These are phyloP conservation scores for Tuber melanosporum DNA, from an alignment of 495 filamentous ascomycete genomes.

Conservation along the genomic window DNA sequence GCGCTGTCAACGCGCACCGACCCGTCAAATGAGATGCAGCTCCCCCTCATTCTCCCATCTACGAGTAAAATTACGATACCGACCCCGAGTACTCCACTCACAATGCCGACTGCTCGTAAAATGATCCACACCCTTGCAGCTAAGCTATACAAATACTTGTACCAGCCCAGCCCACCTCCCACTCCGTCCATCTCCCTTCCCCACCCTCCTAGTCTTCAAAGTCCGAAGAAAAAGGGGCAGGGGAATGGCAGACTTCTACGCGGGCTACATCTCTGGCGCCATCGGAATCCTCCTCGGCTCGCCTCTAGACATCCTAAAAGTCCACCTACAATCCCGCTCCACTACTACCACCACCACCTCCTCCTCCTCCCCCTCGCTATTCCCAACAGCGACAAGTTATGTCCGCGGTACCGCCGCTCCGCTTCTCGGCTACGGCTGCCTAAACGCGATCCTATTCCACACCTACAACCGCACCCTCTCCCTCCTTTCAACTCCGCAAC, in stretches of 20 bases:
- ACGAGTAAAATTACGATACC: too few relatives aligned
- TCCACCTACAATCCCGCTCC: constrained; percentile 62
- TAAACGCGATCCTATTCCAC: constrained; percentile 81
- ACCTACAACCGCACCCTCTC: constrained; percentile 71
- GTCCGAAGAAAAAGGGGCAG: neutral
- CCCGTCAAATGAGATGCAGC: too few relatives aligned
- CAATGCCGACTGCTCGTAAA: too few relatives aligned
- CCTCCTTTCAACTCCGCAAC: constrained; percentile 46
- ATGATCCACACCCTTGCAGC: too few relatives aligned
- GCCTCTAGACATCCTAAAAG: constrained; percentile 80
- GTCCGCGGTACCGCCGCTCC: constrained; percentile 64
- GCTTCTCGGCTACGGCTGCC: constrained; percentile 76
- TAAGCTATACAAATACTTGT: too few relatives aligned
- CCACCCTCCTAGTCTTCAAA: neutral
- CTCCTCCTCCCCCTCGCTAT: constrained; percentile 1
- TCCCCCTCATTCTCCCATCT: neutral
- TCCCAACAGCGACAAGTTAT: constrained; percentile 22
- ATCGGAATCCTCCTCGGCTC: constrained; percentile 80
- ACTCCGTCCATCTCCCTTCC: neutral
- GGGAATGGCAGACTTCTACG: neutral
- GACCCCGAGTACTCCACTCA: too few relatives aligned
- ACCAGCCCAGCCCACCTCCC: neutral
- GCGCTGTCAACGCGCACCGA: too few relatives aligned
- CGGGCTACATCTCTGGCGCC: constrained; percentile 73
- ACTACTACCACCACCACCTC: constrained; percentile 19